These are phyloP conservation scores for Thermomucor indicae-seudaticae DNA, from an alignment of 371 early-diverging fungal species.

Conservation along the genomic window DNA sequence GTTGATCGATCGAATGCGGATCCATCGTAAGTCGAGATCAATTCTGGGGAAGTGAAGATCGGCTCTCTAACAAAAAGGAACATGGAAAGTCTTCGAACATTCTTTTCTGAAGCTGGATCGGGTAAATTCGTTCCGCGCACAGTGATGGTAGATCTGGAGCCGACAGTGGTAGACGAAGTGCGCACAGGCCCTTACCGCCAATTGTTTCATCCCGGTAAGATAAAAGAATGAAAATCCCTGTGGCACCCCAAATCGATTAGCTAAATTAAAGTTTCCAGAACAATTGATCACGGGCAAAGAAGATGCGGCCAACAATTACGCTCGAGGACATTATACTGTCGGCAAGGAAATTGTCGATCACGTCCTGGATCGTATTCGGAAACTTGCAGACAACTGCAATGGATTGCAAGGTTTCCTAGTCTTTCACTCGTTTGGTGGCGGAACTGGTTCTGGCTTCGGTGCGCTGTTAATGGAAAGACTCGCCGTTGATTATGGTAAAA, in stretches of 20 bases:
- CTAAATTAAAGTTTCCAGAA: slow-evolving; percentile 29
- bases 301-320: slow-evolving; percentile 99
- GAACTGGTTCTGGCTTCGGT: slow-evolving; percentile 99
- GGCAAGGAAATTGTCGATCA: slow-evolving; percentile 98
- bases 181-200: slow-evolving; percentile 95
- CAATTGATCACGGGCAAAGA: slow-evolving; percentile 98
- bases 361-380: slow-evolving; percentile 96
- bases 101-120: slow-evolving; percentile 92
- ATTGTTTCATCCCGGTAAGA: slow-evolving; percentile 93
- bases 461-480: slow-evolving; percentile 95
- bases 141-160: slow-evolving; percentile 97
- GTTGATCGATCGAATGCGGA: slow-evolving; percentile 35
- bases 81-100: no score
- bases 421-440: slow-evolving; percentile 99
- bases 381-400: slow-evolving; percentile 96
- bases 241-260: not conserved
- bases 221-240: not conserved
- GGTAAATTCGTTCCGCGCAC: slow-evolving; percentile 98
- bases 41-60: no score
- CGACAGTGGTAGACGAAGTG: slow-evolving; percentile 97
- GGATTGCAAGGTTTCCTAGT: slow-evolving; percentile 97
- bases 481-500: slow-evolving; percentile 95
- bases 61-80: no score
- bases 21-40: slow-evolving; percentile 6
- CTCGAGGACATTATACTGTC: slow-evolving; percentile 99